Percentiles rank a stretch among this genome's conserved stretches.
Conservation (phyloP, 2,329 filamentous ascomycete genomes). For the Ramularia endophylla region DNA sequence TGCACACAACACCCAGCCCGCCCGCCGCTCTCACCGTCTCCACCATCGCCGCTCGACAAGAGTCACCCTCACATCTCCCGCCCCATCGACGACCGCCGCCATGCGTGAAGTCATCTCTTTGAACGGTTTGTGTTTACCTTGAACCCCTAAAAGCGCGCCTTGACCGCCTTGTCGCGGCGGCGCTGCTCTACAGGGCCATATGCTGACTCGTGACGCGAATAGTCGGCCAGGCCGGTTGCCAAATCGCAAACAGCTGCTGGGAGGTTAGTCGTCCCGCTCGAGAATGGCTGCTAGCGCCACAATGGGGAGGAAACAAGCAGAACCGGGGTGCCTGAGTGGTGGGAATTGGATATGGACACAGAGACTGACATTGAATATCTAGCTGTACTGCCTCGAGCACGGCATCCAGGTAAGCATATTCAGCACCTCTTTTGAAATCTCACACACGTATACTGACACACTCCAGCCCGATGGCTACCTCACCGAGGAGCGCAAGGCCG, state of each 20-base stretch:
- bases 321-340: slow-evolving; percentile 29
- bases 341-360: slow-evolving; percentile 10
- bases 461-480: slow-evolving; percentile 92
- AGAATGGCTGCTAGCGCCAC: slow-evolving; percentile 12
- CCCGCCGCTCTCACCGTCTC: slow-evolving; percentile 10
- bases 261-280: slow-evolving; percentile 65
- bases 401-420: slow-evolving; percentile 79
- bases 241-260: slow-evolving; percentile 99
- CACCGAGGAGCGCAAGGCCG: slow-evolving; percentile 93
- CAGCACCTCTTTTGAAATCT: slow-evolving; percentile 3
- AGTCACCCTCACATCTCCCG: slow-evolving; percentile 14
- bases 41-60: slow-evolving; percentile 11
- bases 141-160: slow-evolving; percentile 28
- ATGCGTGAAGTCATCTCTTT: slow-evolving; percentile 99
- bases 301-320: slow-evolving; percentile 13
- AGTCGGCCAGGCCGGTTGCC: slow-evolving; percentile 99
- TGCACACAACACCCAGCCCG: slow-evolving; percentile 13
- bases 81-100: slow-evolving; percentile 39
- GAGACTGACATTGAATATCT: slow-evolving; percentile 30
- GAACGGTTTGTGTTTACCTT: slow-evolving; percentile 62
- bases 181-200: slow-evolving; percentile 9
- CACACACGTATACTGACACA: slow-evolving; percentile 16
- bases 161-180: slow-evolving; percentile 35
- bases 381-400: slow-evolving; percentile 99
- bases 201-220: slow-evolving; percentile 51